Evolutionary conservation across 1,284 basidiomycete species (phyloP), one percentile per base, ranked within the genome.

Genomic region (Earliella scabrosa): DNA sequence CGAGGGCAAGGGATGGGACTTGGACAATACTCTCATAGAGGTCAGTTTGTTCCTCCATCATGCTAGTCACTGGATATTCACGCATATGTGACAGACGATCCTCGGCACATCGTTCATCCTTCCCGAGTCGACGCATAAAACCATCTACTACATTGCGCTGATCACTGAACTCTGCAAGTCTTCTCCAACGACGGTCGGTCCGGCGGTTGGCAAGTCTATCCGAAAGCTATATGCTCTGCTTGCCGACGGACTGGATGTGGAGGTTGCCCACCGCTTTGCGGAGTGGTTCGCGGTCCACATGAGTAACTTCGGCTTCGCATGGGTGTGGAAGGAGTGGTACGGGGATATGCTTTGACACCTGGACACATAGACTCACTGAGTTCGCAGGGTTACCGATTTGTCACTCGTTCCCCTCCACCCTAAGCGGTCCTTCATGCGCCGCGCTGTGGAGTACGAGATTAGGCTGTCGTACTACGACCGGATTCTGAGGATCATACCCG

Each of bases 291-390:
- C 93, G 5, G 82, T 93, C 2, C 97, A 99, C 67, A 90, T 99
- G 83, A 95, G 92, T 66, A 99, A 99, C 76, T 99, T 99, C 73
- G 91, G 90, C 20, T 99, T 98, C 77, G 87, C 90, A 66, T 99
- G 97, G 97, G 95, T 96, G n/a, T 99, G 97, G 97, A 95, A 95
- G 68, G 97, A 99, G 81, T 99, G 97, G 97, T 95, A 60, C 41
- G 86, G 3, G 2, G 74, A 6, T 31, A 39, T 18, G 11, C 35
- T 27, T 20, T 39, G n/a, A n/a, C n/a, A n/a, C n/a, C n/a, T n/a
- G n/a, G n/a, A n/a, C n/a, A n/a, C n/a, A n/a, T n/a, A n/a, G n/a
- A 20, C 34, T 9, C 6, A 31, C 20, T 14, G 21, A 18, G 20
- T 16, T 6, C 45, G 36, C 61, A 97, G 94, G 94, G 77, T 95